These are phyloP conservation scores for Hypoxylon sp. DNA, from an alignment of 2,329 filamentous ascomycete species.

Conservation along the genomic window DNA sequence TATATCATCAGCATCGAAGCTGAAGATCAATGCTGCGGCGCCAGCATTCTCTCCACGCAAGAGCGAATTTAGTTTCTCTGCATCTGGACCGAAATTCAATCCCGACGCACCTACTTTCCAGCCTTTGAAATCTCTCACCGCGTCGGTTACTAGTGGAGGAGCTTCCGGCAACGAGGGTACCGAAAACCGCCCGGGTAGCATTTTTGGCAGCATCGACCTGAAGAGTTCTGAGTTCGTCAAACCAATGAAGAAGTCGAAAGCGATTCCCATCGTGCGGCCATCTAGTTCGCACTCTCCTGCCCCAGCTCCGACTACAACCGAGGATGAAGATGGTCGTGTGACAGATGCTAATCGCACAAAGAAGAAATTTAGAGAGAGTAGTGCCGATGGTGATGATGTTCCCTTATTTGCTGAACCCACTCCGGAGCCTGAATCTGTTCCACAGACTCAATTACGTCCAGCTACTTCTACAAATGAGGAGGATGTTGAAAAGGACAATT, in stretches of 20 bases:
- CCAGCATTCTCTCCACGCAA: conserved; percentile 79
- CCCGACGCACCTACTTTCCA: conserved; percentile 84
- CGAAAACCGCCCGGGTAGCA: conserved; percentile 64
- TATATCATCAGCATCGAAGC: conserved; percentile 55
- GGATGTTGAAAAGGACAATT: conserved; percentile 55
- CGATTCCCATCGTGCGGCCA: conserved; percentile 83
- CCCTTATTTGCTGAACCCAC: conserved; percentile 78
- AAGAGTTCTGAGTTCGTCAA: conserved; percentile 74
- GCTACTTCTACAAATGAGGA: conserved; percentile 32
- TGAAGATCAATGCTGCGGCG: conserved; percentile 77
- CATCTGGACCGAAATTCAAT: conserved; percentile 77
- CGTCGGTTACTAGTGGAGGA: conserved; percentile 63
- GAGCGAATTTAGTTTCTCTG: conserved; percentile 69
- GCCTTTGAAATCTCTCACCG: conserved; percentile 66
- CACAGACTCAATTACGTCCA: conserved; percentile 46
- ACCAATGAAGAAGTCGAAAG: conserved; percentile 81
- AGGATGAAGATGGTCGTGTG: conserved; percentile 73
- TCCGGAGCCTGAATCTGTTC: conserved; percentile 53
- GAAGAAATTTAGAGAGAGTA: conserved; percentile 74
- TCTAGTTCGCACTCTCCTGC: conserved; percentile 62
- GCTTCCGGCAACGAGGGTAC: conserved; percentile 62
- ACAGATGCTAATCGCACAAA: conserved; percentile 81
- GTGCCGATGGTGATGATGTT: conserved; percentile 78
- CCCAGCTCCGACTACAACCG: conserved; percentile 48
- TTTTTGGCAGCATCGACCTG: conserved; percentile 79